These are phyloP conservation scores for Thelephora aurantiotincta DNA, from an alignment of 768 basidiomycete species.

Conservation along the genomic window DNA sequence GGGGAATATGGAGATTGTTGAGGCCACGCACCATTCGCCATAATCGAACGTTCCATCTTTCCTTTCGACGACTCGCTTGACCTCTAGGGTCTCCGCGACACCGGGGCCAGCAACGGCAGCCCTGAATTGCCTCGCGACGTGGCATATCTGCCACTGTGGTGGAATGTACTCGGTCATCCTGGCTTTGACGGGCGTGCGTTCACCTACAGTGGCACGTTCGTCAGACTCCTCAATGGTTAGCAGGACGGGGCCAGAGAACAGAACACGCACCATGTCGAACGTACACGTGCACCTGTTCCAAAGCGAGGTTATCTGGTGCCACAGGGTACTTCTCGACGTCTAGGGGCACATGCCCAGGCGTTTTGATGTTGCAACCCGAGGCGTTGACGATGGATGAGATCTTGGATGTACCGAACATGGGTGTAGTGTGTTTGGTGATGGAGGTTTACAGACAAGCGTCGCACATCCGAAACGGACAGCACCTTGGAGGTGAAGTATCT, in stretches of 20 bases:
- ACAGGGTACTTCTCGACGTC: slow-evolving; percentile 48
- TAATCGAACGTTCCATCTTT: slow-evolving; percentile 36
- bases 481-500: too few relatives aligned
- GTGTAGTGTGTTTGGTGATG: background rate
- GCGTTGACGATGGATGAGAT: background rate
- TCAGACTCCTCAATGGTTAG: background rate
- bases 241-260: background rate
- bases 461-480: too few relatives aligned
- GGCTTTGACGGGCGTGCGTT: slow-evolving; percentile 60
- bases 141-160: slow-evolving; percentile 56
- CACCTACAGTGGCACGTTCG: slow-evolving; percentile 29
- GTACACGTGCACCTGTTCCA: slow-evolving; percentile 66
- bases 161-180: slow-evolving; percentile 50
- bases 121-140: slow-evolving; percentile 34
- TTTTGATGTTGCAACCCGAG: background rate
- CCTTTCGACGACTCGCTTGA: slow-evolving; percentile 39
- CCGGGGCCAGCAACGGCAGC: slow-evolving; percentile 26
- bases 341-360: slow-evolving; percentile 17
- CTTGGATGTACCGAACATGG: background rate
- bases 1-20: background rate
- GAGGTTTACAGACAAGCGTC: background rate
- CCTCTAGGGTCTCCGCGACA: slow-evolving; percentile 17
- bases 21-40: slow-evolving; percentile 47
- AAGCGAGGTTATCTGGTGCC: slow-evolving; percentile 36
- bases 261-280: slow-evolving; percentile 51